Evolutionary conservation across 2,329 filamentous ascomycete species (phyloP), one percentile per base, ranked within the genome.

Genomic region (Alternaria postmessia): DNA sequence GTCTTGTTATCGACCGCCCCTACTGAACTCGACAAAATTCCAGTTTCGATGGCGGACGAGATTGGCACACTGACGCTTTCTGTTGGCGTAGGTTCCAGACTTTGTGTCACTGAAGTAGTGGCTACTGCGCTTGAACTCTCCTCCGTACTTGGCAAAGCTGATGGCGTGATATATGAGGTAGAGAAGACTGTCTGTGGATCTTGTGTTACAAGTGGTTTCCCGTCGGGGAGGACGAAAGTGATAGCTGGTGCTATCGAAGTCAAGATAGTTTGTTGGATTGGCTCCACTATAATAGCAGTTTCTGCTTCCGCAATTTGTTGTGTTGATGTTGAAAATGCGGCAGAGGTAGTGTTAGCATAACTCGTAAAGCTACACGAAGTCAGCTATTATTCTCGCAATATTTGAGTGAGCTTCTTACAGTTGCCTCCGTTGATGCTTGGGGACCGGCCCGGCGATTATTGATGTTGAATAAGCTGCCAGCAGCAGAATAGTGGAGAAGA

Each of bases 401-500:
- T 36, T 3, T 32, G 24, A 26, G n/a, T 51, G 6, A 64, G 3
- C 9, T 36, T 48, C 76, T 69, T 66, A 77, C 75, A 74, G 55
- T 41, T 68, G 65, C 58, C 67, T 72, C 59, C 62, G 69, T 51
- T 70, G 62, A 44, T 66, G 57, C 39, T 57, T 67, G 12, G 76
- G 77, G 41, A 79, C 66, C 24, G 77, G 77, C 12, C 77, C 75
- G 54, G 73, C 73, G 30, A 71, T 67, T 65, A 70, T 65, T 14
- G 61, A 59, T 54, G 65, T 66, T 43, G 62, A 74, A 56, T 43
- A 74, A 49, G 76, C 76, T 77, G 77, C 76, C 74, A 79, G 76
- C 75, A 79, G 76, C 75, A 72, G 68, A 32, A 73, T 16, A 11
- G 53, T 60, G 44, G 46, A 59, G 64, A 69, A 61, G 48, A 72